Evolutionary conservation across 169 alveolate genomes (phyloP), one percentile per base, ranked within the genome.

Genomic region (Besnoitia besnoiti): DNA sequence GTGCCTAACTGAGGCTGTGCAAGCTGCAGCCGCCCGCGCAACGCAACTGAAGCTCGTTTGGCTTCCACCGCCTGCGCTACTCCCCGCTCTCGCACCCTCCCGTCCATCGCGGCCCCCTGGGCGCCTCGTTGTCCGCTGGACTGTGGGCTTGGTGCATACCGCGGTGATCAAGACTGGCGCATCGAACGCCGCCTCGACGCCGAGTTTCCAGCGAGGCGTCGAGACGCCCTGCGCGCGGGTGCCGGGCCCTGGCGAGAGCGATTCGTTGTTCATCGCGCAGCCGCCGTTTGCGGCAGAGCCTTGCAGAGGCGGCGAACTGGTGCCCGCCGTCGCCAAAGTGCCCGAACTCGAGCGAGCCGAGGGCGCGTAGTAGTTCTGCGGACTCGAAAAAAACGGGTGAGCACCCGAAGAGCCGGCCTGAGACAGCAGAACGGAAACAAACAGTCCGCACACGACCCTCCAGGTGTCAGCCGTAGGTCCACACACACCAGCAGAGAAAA

Each of bases 131-230:
- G 59, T 16, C 59, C 1, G 67, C 67, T 16, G 12, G n/a, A 0
- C 27, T 37, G 21, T 35, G 35, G 79, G 79, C 51, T 37, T 85
- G 55, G 40, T 46, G 79, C 51, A 55, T 79, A 93, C 95, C 12
- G 94, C 91, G 27, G 93, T 93, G 67, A 91, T 51, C 33, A 93
- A 90, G 7, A 91, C 85, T 0, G 93, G 90, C 10, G 94, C 85
- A 39, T 91, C 95, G 40, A 93, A 84, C 0, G 90, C 93, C 0
- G 94, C 89, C n/a, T 93, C 94, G 0, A 93, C 80, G 14, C 95
- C 95, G 1, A 93, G 79, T 85, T 85, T 93, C 95, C 95, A 93
- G 40, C 95, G 82, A 14, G 93, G 51, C 2, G 94, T 55, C 12
- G 67, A 16, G 12, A 55, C 67, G 24, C 67, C 67, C 33, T 21